Evolutionary conservation across 768 basidiomycete species (phyloP).

Genomic region (Serendipita sp.): DNA sequence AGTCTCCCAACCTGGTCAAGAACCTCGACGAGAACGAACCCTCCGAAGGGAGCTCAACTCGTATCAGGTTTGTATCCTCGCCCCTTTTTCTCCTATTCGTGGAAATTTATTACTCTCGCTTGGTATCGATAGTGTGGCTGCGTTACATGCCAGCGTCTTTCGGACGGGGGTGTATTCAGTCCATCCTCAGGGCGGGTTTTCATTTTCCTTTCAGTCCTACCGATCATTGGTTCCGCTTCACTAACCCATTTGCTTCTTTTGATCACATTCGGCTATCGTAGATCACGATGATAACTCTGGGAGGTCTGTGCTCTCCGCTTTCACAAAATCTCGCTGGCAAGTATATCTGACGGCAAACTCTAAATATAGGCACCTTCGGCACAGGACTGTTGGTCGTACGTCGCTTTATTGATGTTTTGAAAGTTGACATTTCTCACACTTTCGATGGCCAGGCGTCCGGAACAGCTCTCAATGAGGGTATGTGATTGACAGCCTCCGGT

Average conservation of each 20-base stretch:
- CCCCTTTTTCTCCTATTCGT: background rate
- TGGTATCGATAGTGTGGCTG: too few relatives aligned
- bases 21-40: background rate
- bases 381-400: background rate
- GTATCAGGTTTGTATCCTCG: background rate
- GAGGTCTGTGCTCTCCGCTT: background rate
- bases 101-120: too few relatives aligned
- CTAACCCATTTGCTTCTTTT: background rate
- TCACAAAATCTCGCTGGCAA: background rate
- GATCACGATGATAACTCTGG: constrained; percentile 4
- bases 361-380: background rate
- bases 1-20: background rate
- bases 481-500: background rate
- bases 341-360: too few relatives aligned
- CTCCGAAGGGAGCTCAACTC: background rate
- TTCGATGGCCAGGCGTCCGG: background rate
- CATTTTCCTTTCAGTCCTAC: background rate
- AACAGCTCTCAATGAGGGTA: background rate
- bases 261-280: background rate
- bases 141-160: background rate
- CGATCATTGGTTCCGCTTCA: background rate
- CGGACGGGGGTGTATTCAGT: background rate
- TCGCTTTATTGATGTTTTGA: background rate
- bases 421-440: background rate
- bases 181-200: background rate